phyloP scores from a whole-genome alignment of 176 grass and related monocot species.

The Carex kokanica region DNA sequence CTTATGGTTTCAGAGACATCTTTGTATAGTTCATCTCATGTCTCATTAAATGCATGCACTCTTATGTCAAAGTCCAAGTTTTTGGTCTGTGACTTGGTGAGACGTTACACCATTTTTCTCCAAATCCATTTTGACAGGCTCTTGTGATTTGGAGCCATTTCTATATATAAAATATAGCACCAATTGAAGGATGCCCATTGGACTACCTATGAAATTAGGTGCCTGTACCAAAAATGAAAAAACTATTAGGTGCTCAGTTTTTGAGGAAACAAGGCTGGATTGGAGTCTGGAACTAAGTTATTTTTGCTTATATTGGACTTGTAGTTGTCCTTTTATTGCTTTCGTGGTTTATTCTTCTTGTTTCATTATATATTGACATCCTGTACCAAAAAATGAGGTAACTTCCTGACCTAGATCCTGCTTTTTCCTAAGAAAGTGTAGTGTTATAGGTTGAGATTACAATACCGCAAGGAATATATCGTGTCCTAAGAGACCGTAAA shows the following conservation, averaged over 20 bases:
- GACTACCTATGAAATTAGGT: slow-evolving; percentile 55
- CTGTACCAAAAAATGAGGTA: not conserved
- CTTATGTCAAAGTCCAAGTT: not conserved
- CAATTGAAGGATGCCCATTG: slow-evolving; percentile 59
- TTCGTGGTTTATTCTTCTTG: not conserved
- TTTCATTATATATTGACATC: not conserved
- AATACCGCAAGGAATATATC: slow-evolving; percentile 63
- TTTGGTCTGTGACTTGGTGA: slow-evolving; percentile 1
- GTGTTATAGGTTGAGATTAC: slow-evolving; percentile 13
- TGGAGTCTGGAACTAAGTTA: not conserved
- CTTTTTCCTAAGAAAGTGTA: not conserved
- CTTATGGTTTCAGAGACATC: not conserved
- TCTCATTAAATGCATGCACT: not conserved
- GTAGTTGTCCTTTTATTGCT: not conserved
- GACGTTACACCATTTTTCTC: slow-evolving; percentile 2
- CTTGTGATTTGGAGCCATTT: slow-evolving; percentile 29
- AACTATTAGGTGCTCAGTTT: not conserved
- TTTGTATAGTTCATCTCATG: not conserved
- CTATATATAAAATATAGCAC: slow-evolving; percentile 64
- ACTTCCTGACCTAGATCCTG: not conserved
- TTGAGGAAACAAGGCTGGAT: slow-evolving; percentile 13
- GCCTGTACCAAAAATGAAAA: slow-evolving; percentile 27
- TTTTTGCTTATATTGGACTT: not conserved
- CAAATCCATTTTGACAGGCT: slow-evolving; percentile 32
- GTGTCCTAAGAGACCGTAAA: slow-evolving; percentile 57